phyloP scores from a whole-genome alignment of 345 rosid genomes.

The Pseudoturritis turrita region DNA sequence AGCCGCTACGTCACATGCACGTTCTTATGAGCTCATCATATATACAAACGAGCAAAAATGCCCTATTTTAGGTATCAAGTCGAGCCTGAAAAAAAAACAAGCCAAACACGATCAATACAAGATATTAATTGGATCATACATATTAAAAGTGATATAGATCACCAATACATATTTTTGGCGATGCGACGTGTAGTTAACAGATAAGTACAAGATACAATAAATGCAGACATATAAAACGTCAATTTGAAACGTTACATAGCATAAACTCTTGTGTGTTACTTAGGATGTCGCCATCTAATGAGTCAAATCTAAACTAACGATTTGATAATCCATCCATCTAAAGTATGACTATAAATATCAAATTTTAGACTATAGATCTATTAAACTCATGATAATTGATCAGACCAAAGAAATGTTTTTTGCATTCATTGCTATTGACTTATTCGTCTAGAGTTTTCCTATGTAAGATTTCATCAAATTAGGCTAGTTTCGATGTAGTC shows the following conservation, averaged over 20 bases:
- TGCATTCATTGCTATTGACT: neutral
- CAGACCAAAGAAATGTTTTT: neutral
- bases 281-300: neutral
- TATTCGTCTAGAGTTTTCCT: neutral
- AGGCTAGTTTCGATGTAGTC: slow-evolving; percentile 10
- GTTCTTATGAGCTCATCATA: neutral
- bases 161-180: neutral
- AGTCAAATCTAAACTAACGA: neutral
- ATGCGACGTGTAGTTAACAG: neutral
- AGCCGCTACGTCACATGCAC: neutral
- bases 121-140: neutral
- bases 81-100: neutral
- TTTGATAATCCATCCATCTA: neutral
- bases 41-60: neutral
- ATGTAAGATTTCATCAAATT: slow-evolving; percentile 6
- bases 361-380: neutral
- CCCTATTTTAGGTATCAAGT: neutral
- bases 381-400: slow-evolving; percentile 6
- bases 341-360: neutral
- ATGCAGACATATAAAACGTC: neutral
- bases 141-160: neutral
- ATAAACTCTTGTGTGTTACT: neutral
- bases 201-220: neutral
- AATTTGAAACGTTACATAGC: neutral
- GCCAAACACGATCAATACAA: neutral